Evolutionary conservation across 148 eudicot species (phyloP).

Genomic region (Gaultheria prostrata): DNA sequence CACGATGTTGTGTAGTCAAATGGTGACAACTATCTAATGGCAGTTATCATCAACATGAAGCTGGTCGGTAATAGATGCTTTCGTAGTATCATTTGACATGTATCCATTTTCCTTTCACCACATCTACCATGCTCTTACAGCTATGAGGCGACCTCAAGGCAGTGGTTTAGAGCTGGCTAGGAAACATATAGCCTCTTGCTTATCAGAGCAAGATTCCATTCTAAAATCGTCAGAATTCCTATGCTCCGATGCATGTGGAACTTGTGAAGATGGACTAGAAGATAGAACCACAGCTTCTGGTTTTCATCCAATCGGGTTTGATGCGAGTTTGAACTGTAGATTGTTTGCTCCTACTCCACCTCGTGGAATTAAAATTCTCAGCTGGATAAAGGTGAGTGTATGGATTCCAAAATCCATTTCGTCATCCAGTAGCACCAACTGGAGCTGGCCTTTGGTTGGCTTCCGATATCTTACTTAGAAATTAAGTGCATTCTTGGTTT

Average conservation of each 20-base stretch:
- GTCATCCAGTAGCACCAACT: not conserved
- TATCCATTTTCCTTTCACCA: slow-evolving; percentile 51
- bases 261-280: slow-evolving; percentile 32
- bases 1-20: too few species aligned
- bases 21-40: not conserved
- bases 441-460: not conserved
- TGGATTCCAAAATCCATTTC: not conserved
- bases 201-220: slow-evolving; percentile 67
- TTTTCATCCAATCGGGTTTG: slow-evolving; percentile 84
- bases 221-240: slow-evolving; percentile 65
- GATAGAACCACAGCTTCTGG: slow-evolving; percentile 87
- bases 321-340: slow-evolving; percentile 81
- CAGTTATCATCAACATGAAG: not conserved
- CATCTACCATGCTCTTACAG: slow-evolving; percentile 70
- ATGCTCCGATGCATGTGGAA: slow-evolving; percentile 41
- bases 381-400: slow-evolving; percentile 81
- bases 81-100: slow-evolving; percentile 9
- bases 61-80: not conserved
- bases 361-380: slow-evolving; percentile 75
- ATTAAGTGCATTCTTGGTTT: slow-evolving; percentile 2
- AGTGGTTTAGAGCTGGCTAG: slow-evolving; percentile 90
- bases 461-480: not conserved
- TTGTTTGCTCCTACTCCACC: slow-evolving; percentile 95
- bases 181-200: slow-evolving; percentile 78
- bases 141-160: slow-evolving; percentile 87